phyloP scores from a whole-genome alignment of 495 filamentous ascomycete species.

The Mytilinidion resinicola region DNA sequence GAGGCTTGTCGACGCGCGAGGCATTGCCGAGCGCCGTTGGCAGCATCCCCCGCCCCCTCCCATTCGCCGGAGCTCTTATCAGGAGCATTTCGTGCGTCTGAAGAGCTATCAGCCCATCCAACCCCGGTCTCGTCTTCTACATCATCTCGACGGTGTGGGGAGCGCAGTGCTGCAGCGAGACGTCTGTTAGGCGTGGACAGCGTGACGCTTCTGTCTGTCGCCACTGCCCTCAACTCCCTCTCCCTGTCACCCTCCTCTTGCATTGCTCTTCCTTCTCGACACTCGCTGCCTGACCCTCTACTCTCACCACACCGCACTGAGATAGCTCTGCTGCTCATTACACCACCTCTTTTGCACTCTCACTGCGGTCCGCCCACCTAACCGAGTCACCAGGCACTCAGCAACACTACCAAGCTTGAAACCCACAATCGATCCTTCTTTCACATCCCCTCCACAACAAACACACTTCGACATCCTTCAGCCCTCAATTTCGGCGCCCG shows the following conservation, averaged over 20 bases:
- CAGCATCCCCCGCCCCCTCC: conserved; percentile 19
- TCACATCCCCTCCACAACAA: background rate
- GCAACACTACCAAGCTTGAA: background rate
- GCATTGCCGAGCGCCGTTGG: conserved; percentile 17
- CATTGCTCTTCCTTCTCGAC: background rate
- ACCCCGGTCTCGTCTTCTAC: conserved; percentile 16
- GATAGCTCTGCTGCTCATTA: background rate
- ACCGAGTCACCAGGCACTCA: background rate
- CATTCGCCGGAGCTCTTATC: conserved; percentile 28
- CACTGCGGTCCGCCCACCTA: background rate
- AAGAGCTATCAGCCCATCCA: conserved; percentile 19
- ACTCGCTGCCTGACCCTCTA: background rate
- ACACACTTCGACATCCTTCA: conserved; percentile 13
- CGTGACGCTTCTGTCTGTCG: background rate
- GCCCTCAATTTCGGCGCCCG: conserved; percentile 25
- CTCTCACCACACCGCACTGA: background rate
- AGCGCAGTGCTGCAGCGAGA: conserved; percentile 5
- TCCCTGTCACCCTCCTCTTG: background rate
- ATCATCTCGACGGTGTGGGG: conserved; percentile 3
- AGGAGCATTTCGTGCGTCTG: conserved; percentile 15
- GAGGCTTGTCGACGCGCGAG: conserved; percentile 14
- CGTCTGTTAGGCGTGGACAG: background rate
- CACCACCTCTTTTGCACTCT: background rate
- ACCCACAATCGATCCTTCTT: background rate
- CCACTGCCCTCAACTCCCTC: background rate